These are phyloP conservation scores for Ensete ventricosum DNA, from an alignment of 176 grass and related monocot genomes.

Conservation along the genomic window DNA sequence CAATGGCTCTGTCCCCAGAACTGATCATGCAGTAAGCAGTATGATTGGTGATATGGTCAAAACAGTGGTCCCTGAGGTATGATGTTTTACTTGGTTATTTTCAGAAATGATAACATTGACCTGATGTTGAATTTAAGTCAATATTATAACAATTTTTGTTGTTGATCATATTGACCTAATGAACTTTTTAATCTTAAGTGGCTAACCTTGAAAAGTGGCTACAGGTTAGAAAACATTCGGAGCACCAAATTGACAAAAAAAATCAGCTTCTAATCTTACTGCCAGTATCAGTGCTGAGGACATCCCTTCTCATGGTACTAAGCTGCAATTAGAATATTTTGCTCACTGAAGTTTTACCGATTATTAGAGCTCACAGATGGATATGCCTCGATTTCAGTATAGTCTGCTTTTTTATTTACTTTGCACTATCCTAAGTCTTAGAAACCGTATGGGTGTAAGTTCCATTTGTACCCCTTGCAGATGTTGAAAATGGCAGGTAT, in stretches of 20 bases:
- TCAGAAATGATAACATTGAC: background rate
- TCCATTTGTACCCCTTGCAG: background rate
- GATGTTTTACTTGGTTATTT: background rate
- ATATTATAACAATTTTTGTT: too few relatives aligned
- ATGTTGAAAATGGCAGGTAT: background rate
- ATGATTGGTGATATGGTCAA: background rate
- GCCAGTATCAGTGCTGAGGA: background rate
- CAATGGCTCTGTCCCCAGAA: background rate
- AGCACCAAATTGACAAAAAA: background rate
- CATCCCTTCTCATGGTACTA: background rate
- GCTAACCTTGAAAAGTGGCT: background rate
- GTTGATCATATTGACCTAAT: too few relatives aligned
- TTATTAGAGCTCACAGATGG: background rate
- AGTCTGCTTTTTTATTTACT: background rate
- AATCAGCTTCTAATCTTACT: background rate
- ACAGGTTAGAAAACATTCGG: background rate
- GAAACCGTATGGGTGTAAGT: background rate
- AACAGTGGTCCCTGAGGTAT: slow-evolving; percentile 6
- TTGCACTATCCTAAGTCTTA: background rate
- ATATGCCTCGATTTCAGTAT: background rate
- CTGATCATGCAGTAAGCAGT: background rate
- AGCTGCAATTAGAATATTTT: background rate
- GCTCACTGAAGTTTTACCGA: background rate
- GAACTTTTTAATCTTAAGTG: too few relatives aligned
- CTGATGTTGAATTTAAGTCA: too few relatives aligned